Evolutionary conservation across 768 basidiomycete genomes (phyloP), one percentile per base, ranked within the genome.

Genomic region (Boletus vinaceobasis): DNA sequence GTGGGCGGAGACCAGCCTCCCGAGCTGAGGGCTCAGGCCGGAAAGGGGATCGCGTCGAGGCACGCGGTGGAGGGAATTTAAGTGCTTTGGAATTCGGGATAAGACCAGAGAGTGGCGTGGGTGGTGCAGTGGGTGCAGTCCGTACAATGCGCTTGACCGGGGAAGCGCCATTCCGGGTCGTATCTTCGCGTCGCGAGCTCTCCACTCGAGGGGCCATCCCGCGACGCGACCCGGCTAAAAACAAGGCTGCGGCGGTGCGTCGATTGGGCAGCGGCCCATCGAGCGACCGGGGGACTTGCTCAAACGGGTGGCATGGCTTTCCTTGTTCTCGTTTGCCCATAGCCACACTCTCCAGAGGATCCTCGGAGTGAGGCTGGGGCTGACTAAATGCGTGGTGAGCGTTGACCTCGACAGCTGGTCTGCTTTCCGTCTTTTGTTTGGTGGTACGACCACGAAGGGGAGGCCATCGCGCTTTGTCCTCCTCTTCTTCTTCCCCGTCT

Each of bases 331-430:
- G 50, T 29, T 57, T 17, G 14, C 5, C 35, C 23, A 10, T 26
- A 26, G 11, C 17, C 5, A 4, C 4, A 6, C 10, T 32, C 35
- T 49, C 29, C 10, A 5, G 33, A 13, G 31, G 27, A 29, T 1
- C 11, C 32, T 50, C 55, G 2, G 39, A 6, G 19, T 7, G 31
- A 9, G 55, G 26, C 15, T 14, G 50, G 0, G 21, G 31, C 14
- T 62, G 66, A 47, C 56, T 60, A 35, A 67, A 66, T 19, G 60
- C 4, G 31, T 67, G 66, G 21, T 52, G 60, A 23, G 9, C 13
- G 1, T 38, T 7, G 23, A 29, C 44, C 33, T 36, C 10, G 37
- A 7, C 43, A 6, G 9, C 40, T 21, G 33, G 42, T 48, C 17
- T 45, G 19, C 10, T 50, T 15, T 32, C 19, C 29, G 36, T n/a